These are phyloP conservation scores for Pestalotiopsis sp. DNA, from an alignment of 2,329 filamentous ascomycete genomes.

Conservation along the genomic window DNA sequence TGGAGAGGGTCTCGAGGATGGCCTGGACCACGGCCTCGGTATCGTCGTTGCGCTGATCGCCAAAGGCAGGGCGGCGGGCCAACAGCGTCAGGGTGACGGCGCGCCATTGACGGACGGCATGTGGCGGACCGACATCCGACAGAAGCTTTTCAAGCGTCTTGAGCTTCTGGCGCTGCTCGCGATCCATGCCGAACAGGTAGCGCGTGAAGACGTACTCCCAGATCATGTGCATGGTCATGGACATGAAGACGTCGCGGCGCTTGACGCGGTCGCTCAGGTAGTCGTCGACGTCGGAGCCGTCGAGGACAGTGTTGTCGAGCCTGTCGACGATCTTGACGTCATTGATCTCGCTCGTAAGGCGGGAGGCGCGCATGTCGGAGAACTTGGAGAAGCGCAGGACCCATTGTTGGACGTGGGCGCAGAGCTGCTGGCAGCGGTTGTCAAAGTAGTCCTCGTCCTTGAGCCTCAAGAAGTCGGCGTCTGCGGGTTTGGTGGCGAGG, in stretches of 20 bases:
- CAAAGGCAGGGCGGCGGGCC: constrained; percentile 78
- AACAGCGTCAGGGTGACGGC: constrained; percentile 92
- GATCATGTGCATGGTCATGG: constrained; percentile 97
- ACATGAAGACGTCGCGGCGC: constrained; percentile 95
- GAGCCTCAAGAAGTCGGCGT: constrained; percentile 74
- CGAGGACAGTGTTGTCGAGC: constrained; percentile 90
- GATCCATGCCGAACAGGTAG: constrained; percentile 98
- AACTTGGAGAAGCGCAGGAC: constrained; percentile 97
- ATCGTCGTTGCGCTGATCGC: constrained; percentile 81
- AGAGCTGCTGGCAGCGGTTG: constrained; percentile 89
- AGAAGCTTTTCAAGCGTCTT: constrained; percentile 94
- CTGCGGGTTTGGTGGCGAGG: constrained; percentile 59
- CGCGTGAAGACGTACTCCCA: constrained; percentile 99
- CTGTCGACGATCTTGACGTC: constrained; percentile 94
- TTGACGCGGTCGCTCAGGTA: constrained; percentile 87
- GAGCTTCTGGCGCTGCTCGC: constrained; percentile 95
- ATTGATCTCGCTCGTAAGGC: constrained; percentile 79
- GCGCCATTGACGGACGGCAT: constrained; percentile 96
- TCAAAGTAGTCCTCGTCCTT: constrained; percentile 96
- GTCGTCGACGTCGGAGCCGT: constrained; percentile 88
- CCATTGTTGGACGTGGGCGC: constrained; percentile 96
- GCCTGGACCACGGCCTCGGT: constrained; percentile 95
- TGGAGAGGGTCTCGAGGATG: constrained; percentile 80
- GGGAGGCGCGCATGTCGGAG: constrained; percentile 88
- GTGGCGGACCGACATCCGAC: constrained; percentile 80